phyloP scores from a whole-genome alignment of 805 yeast species.

The Saturnispora zaruensis region DNA sequence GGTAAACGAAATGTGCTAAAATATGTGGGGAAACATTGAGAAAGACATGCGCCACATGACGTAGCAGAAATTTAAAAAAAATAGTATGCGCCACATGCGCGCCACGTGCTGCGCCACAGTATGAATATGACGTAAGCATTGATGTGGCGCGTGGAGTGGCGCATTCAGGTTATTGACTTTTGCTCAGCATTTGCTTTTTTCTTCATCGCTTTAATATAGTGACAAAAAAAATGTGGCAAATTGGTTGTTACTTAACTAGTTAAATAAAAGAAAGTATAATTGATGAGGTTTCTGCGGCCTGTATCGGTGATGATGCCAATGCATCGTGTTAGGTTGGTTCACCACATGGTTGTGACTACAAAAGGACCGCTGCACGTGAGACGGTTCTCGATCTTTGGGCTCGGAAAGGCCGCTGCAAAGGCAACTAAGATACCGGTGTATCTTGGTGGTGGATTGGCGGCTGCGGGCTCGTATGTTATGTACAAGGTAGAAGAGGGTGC shows the following conservation, averaged over 20 bases:
- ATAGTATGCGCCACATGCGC: not conserved
- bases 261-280: not conserved
- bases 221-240: not conserved
- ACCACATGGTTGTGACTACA: not conserved
- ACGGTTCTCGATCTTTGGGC: slow-evolving; percentile 28
- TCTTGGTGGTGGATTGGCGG: slow-evolving; percentile 85
- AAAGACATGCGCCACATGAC: not conserved
- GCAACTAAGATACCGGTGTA: slow-evolving; percentile 64
- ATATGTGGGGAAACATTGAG: not conserved
- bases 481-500: slow-evolving; percentile 89
- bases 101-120: no score
- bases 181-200: not conserved
- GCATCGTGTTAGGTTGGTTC: slow-evolving; percentile 6
- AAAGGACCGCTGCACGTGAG: slow-evolving; percentile 6
- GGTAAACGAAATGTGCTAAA: not conserved
- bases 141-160: not conserved
- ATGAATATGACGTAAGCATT: no score
- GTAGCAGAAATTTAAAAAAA: not conserved
- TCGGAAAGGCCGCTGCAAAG: slow-evolving; percentile 48
- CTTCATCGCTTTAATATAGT: not conserved
- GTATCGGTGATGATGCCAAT: slow-evolving; percentile 2
- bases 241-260: not conserved
- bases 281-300: not conserved
- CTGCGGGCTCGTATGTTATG: slow-evolving; percentile 88
- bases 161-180: not conserved